Percentiles rank a stretch among this genome's conserved stretches.
Conservation (phyloP, 2,329 filamentous ascomycete genomes). For the Mollisia scopiformis region DNA sequence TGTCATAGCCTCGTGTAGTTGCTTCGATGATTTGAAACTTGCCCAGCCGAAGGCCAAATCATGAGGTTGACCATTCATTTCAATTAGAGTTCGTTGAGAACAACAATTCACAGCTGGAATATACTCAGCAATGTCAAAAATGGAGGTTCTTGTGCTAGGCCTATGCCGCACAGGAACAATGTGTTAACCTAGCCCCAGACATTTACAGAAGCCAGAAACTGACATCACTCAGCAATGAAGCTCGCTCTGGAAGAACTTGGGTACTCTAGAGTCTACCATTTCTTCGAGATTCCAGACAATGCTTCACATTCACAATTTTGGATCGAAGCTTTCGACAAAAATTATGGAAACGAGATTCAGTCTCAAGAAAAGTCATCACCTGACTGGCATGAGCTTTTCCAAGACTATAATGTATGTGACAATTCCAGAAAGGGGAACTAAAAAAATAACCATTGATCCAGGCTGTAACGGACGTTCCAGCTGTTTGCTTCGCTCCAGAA, state of each 20-base stretch:
- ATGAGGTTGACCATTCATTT: neutral
- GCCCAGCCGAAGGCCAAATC: too few species aligned
- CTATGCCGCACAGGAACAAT: conserved; percentile 9
- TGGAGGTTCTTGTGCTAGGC: conserved; percentile 8
- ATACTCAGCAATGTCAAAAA: neutral
- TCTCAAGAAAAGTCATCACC: neutral
- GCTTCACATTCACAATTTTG: conserved; percentile 1
- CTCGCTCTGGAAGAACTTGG: conserved; percentile 10
- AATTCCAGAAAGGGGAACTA: neutral
- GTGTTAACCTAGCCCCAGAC: neutral
- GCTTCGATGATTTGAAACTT: too few species aligned
- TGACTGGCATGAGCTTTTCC: neutral
- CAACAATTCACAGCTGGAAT: neutral
- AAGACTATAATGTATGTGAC: neutral
- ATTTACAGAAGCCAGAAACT: neutral
- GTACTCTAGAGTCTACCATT: conserved; percentile 9
- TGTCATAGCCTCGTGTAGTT: too few species aligned
- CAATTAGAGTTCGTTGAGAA: neutral
- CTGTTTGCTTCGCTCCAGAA: conserved; percentile 39
- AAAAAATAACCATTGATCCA: neutral
- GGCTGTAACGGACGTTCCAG: conserved; percentile 38
- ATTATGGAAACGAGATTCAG: neutral
- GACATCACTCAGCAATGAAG: conserved; percentile 4
- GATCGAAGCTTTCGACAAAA: conserved; percentile 1
- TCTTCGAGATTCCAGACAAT: conserved; percentile 6